phyloP scores from a whole-genome alignment of 2,329 filamentous ascomycete species.

The Aspergillus tubingensis region DNA sequence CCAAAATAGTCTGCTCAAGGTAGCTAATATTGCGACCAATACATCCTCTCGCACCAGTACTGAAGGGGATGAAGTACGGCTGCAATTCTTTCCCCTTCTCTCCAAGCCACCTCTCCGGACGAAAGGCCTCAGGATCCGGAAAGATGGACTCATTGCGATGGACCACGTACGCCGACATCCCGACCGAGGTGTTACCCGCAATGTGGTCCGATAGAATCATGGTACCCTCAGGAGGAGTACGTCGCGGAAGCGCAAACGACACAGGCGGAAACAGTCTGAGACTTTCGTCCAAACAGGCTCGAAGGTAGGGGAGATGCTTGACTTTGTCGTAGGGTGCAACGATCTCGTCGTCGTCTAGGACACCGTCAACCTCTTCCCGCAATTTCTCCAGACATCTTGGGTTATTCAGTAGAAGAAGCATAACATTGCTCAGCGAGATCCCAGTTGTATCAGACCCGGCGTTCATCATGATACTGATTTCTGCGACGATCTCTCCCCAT shows the following conservation, averaged over 20 bases:
- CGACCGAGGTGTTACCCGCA: constrained; percentile 45
- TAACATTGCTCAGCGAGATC: constrained; percentile 53
- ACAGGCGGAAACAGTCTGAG: constrained; percentile 48
- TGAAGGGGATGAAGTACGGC: constrained; percentile 43
- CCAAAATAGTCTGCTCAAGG: constrained; percentile 48
- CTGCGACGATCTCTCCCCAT: constrained; percentile 60
- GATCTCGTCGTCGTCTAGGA: constrained; percentile 43
- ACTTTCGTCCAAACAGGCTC: constrained; percentile 53
- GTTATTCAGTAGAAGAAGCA: constrained; percentile 54
- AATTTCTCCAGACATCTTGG: constrained; percentile 42
- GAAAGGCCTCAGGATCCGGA: constrained; percentile 36
- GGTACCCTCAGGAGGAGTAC: constrained; percentile 46
- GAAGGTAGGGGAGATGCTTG: constrained; percentile 52
- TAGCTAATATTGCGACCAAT: constrained; percentile 45
- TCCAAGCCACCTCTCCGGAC: constrained; percentile 45
- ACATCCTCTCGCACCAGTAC: constrained; percentile 37
- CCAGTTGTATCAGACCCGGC: constrained; percentile 55
- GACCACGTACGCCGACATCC: constrained; percentile 43
- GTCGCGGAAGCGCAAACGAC: constrained; percentile 43
- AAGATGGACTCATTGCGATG: constrained; percentile 40
- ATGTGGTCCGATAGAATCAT: constrained; percentile 31
- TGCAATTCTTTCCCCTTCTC: constrained; percentile 39
- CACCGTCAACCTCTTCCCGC: constrained; percentile 46
- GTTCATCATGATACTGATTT: constrained; percentile 46
- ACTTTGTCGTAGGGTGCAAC: constrained; percentile 53